Evolutionary conservation across 805 yeast species (phyloP), one percentile per base, ranked within the genome.

Genomic region (Cyberlindnera xishuangbannaensis): DNA sequence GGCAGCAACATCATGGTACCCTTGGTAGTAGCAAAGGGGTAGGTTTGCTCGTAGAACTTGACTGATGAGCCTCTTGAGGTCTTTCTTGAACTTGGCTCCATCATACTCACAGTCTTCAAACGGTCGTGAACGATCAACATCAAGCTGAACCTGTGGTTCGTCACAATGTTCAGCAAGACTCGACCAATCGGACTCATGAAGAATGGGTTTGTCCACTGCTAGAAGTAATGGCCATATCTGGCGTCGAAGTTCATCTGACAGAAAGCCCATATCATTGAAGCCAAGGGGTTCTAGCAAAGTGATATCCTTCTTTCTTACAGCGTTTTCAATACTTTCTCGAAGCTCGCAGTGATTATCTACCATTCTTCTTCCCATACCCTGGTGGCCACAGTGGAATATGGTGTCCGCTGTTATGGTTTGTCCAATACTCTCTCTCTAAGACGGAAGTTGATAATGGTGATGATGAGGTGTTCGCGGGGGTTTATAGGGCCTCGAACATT

Each of bases 1-100:
- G 23, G 83, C 68, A 2, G 85, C 87, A 15, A 92, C 64, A 48
- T 92, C 97, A 56, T 90, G 97, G 55, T 71, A 85, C 0, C 98
- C 98, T 58, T 90, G 98, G 55, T 87, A 90, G 56, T 90, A 90
- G 38, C 74, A 65, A 26, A 88, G 61, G 4, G 56, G 48, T 0
- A 88, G 88, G 44, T 78, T 62, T 12, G 64, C 67, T 25, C 85
- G 59, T 11, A 92, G 62, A 3, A 86, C 63, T 14, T 63, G 61
- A 11, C 71, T 56, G 4, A 85, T 69, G 11, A 79, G 41, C 5
- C 53, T 53, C 6, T 47, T 39, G 7, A 67, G 38, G 2, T 46
- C 18, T 3, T 28, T 24, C 29, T 52, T 51, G 28, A 59, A 37
- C 5, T 32, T n/a, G 1, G 26, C 31, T 27, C 50, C 51, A 4